Base-by-base conservation (phyloP, 2,329 filamentous ascomycete genomes). In the Cadophora sp. region DNA sequence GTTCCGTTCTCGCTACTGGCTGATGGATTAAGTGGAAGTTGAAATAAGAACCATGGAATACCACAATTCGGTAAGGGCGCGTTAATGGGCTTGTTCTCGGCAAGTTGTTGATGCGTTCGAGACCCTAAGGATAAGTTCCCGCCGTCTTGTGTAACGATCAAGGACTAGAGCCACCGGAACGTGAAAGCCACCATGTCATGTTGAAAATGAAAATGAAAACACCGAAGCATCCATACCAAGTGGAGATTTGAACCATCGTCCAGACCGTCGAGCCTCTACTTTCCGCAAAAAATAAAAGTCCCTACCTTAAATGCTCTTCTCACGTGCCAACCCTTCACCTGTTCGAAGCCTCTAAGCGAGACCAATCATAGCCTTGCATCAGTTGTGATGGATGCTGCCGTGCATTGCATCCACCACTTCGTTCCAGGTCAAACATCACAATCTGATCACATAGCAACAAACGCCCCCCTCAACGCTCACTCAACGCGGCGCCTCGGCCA, bases 391-490 rank as follows among this genome's bases (percentile, higher is more conserved):
- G 22, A 27, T 55, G 62, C 51, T 48, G 40, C 40, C 40, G 16
- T 34, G 64, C 68, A 66, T 62, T 67, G 68, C 64, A 24, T 61
- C 50, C 55, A 58, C 43, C 59, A 63, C 60, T 64, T 63, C 61
- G 50, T 63, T 55, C 31, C 53, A 69, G 55, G 48, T 66, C 68
- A 70, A 70, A 73, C 68, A 68, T 62, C 69, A 66, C 62, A 69
- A 70, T 69, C 68, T 69, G 68, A 73, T 73, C 72, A 72, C 72
- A 66, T 71, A 73, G 66, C 65, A 69, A 34, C 48, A 65, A 48
- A 66, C 67, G 69, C 70, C 56, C 50, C 56, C 48, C 9, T 50
- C 60, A 66, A 43, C 66, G 53, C 50, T 62, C 19, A 34, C 50
- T 11, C 29, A 50, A 58, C 24, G 24, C 56, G 64, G 24, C 48